Conservation (phyloP, 2,329 filamentous ascomycete genomes). For the Microcyclosporella mali region DNA sequence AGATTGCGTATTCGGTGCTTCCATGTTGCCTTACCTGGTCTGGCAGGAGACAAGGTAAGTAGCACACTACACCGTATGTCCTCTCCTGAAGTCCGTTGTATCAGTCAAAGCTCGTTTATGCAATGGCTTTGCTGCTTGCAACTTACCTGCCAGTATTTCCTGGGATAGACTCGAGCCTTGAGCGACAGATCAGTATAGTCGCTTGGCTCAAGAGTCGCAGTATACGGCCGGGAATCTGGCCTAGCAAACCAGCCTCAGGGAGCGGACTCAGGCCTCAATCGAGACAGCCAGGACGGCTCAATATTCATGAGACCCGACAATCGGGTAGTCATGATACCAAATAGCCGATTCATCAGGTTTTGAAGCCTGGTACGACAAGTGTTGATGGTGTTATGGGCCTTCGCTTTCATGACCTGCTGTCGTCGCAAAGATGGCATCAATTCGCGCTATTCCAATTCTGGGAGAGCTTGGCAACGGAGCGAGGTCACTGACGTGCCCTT, state of each 20-base stretch:
- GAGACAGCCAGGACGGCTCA: conserved; percentile 14
- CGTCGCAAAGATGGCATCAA: not conserved
- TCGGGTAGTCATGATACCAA: conserved; percentile 5
- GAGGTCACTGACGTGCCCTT: not conserved
- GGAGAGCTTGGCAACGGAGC: not conserved
- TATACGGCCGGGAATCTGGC: conserved; percentile 5
- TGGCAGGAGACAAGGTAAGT: too few relatives aligned
- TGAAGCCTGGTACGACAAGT: conserved; percentile 7
- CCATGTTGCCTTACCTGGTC: too few relatives aligned
- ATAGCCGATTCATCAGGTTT: conserved; percentile 11
- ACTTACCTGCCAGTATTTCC: not conserved
- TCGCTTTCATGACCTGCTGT: not conserved
- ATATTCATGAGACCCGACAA: conserved; percentile 13
- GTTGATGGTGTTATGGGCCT: conserved; percentile 5
- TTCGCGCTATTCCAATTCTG: not conserved
- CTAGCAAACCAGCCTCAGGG: conserved; percentile 6
- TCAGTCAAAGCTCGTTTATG: not conserved
- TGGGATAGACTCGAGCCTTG: not conserved
- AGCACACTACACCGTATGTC: too few relatives aligned
- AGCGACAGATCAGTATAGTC: not conserved
- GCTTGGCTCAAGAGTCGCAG: not conserved
- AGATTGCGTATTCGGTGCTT: not conserved
- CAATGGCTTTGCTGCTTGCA: not conserved
- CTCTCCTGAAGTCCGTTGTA: not conserved
- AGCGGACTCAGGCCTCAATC: conserved; percentile 11